Base-by-base conservation (phyloP, 805 yeast genomes). In the Tetrapisispora namnaoensis region DNA sequence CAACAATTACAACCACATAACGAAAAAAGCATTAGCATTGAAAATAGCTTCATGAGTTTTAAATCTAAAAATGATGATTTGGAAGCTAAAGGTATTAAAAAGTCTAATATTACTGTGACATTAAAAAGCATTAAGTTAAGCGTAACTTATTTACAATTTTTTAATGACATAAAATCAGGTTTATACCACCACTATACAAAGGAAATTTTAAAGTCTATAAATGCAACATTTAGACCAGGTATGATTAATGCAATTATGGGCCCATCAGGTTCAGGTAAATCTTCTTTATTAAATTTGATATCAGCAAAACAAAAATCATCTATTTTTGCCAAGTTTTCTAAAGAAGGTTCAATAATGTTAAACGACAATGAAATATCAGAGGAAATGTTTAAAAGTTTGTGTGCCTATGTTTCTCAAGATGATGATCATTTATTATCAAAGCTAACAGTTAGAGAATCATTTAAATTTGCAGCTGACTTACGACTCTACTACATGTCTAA, bases 381-480 rank as follows among this genome's bases (percentile, higher is more conserved):
- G 16, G 49, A 60, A 18, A 59, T 70, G 56, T 56, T 76, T 44
- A 55, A 69, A 44, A 66, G 72, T 34, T 56, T 78, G 24, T 75
- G 91, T 45, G 86, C 91, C 0, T 87, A 83, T 65, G 95, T 87
- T 20, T 77, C 86, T 6, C 96, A 87, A 59, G 86, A 83, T 54
- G 95, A 87, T 60, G 82, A 79, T 52, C 80, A 85, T 37, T 68
- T 87, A 47, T 67, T 86, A 38, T 77, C 91, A 1, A 72, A 80
- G 8, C 68, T 87, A 48, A 86, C 95, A 0, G 95, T 88, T 2
- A 63, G 81, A 45, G 96, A 87, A 64, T 86, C 95, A 0, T 66
- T 87, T 21, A 70, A 72, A 49, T 85, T 72, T 66, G 88, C 89
- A 32, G 95, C 95, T 0, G 74, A 70, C 40, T 64, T 88, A 42